phyloP scores from a whole-genome alignment of 1,284 basidiomycete species.

The Microbotryomycetes sp. region DNA sequence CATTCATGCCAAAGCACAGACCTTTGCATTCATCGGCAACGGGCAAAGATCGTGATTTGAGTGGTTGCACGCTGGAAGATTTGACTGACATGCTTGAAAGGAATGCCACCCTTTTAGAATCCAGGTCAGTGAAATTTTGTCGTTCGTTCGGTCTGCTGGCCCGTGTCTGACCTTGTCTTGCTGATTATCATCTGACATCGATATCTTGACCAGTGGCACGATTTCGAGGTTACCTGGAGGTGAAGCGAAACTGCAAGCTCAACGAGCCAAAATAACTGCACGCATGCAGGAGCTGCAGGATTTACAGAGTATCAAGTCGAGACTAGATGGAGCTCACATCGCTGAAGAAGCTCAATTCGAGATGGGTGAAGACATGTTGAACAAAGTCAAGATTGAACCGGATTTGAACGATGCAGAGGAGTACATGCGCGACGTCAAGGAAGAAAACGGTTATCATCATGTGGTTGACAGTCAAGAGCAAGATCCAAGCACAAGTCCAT shows the following conservation, averaged over 20 bases:
- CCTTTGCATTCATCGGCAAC: not conserved
- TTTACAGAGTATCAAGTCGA: conserved; percentile 9
- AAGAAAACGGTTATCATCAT: not conserved
- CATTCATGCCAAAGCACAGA: conserved; percentile 18
- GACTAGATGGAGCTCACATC: conserved; percentile 20
- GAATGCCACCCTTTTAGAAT: conserved; percentile 15
- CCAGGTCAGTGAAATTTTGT: conserved; percentile 7
- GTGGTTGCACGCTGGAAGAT: conserved; percentile 9
- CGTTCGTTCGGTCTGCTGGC: not conserved
- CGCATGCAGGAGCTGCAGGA: conserved; percentile 15
- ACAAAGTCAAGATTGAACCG: not conserved
- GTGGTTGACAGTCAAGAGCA: not conserved
- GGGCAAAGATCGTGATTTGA: conserved; percentile 25
- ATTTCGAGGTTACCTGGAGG: conserved; percentile 21
- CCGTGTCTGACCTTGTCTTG: too few species aligned
- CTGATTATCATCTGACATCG: too few species aligned
- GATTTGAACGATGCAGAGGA: not conserved
- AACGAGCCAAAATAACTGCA: conserved; percentile 14
- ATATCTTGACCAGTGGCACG: conserved; percentile 16
- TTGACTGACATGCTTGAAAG: conserved; percentile 14
- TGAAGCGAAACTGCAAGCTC: conserved; percentile 8
- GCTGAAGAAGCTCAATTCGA: not conserved
- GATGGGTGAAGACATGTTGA: too few species aligned
- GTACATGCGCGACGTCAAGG: not conserved
- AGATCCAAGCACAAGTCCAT: conserved; percentile 10